Evolutionary conservation across 2,329 filamentous ascomycete genomes (phyloP).

Genomic region (Scedosporium boydii): DNA sequence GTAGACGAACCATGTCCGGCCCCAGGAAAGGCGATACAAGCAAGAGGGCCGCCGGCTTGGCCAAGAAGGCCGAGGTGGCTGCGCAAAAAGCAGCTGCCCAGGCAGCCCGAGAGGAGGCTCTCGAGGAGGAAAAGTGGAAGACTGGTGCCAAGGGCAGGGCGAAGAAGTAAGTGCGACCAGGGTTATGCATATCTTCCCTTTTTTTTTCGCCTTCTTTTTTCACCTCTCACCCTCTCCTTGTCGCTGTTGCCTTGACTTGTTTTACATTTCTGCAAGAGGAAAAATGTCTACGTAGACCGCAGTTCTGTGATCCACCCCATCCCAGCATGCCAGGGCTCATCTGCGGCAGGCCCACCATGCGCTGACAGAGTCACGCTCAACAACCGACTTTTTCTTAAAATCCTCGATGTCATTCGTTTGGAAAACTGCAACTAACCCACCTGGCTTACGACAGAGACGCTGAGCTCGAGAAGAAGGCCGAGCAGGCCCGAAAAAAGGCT

Average conservation of each 20-base stretch:
- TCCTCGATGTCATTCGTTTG: not conserved
- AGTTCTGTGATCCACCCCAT: not conserved
- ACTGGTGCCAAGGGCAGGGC: slow-evolving; percentile 76
- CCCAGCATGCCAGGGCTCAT: not conserved
- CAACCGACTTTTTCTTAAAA: not conserved
- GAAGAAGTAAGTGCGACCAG: slow-evolving; percentile 63
- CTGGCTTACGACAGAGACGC: slow-evolving; percentile 53
- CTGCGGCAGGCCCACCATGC: not conserved
- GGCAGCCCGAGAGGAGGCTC: slow-evolving; percentile 54
- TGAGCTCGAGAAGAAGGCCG: slow-evolving; percentile 74
- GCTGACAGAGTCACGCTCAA: not conserved
- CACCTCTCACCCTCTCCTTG: not conserved
- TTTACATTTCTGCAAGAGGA: not conserved
- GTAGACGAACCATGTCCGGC: slow-evolving; percentile 47
- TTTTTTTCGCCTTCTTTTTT: not conserved
- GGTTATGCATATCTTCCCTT: slow-evolving; percentile 1
- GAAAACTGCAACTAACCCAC: not conserved
- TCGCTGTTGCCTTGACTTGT: not conserved
- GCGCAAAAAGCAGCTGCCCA: slow-evolving; percentile 67
- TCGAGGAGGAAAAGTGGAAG: slow-evolving; percentile 68
- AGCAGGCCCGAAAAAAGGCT: slow-evolving; percentile 79
- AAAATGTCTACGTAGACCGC: not conserved
- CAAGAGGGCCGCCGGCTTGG: slow-evolving; percentile 86
- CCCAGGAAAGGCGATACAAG: slow-evolving; percentile 70
- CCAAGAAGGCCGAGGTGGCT: slow-evolving; percentile 83